Evolutionary conservation across 2,329 filamentous ascomycete genomes (phyloP).

Genomic region (Colletotrichum phormii): DNA sequence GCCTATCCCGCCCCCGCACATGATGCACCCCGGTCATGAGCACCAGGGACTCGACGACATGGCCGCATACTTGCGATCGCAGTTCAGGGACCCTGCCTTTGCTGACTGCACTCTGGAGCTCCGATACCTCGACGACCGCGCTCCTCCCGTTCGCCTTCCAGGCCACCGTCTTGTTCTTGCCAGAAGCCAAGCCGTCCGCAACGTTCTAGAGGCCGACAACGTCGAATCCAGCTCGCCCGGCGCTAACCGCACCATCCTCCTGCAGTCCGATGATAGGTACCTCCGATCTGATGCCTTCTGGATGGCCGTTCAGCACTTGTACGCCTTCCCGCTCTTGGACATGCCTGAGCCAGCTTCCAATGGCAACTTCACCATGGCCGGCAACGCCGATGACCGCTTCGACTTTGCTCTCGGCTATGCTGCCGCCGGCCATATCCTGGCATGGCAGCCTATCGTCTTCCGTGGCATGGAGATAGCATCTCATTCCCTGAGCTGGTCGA

Average conservation of each 20-base stretch:
- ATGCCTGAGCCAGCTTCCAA: constrained; percentile 47
- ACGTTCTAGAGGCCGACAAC: constrained; percentile 38
- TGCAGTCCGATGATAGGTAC: constrained; percentile 64
- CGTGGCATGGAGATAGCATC: constrained; percentile 71
- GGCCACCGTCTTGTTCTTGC: constrained; percentile 68
- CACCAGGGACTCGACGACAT: constrained; percentile 48
- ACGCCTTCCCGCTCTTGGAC: constrained; percentile 63
- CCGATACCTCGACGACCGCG: constrained; percentile 54
- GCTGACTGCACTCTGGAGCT: constrained; percentile 62
- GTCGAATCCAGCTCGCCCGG: constrained; percentile 40
- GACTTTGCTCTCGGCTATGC: constrained; percentile 73
- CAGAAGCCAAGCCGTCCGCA: constrained; percentile 57
- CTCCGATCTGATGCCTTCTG: constrained; percentile 67
- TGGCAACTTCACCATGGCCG: constrained; percentile 48
- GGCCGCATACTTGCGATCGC: constrained; percentile 52
- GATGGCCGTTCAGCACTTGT: constrained; percentile 67
- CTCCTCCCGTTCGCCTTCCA: constrained; percentile 55
- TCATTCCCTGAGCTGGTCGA: constrained; percentile 71
- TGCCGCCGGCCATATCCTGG: constrained; percentile 70
- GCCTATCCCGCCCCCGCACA: constrained; percentile 39
- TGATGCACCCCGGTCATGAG: constrained; percentile 37
- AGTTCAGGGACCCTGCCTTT: constrained; percentile 50
- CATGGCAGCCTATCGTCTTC: constrained; percentile 64
- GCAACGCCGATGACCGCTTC: constrained; percentile 57
- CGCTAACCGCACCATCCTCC: constrained; percentile 51